Evolutionary conservation across 257 asterid species (phyloP), one percentile per base, ranked within the genome.

Genomic region (Solanum virginianum): DNA sequence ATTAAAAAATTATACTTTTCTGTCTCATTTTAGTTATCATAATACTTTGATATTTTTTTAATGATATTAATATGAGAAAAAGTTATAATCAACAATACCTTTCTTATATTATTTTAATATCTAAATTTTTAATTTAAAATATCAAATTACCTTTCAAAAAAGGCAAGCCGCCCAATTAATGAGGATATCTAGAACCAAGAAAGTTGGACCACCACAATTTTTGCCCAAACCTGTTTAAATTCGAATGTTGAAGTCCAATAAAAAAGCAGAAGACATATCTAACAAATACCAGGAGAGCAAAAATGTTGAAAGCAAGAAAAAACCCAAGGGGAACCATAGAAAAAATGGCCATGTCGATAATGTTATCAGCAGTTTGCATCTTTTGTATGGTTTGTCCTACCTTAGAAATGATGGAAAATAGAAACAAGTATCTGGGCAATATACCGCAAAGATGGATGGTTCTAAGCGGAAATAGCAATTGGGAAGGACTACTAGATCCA

Each of bases 401-500:
- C 16, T 18, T 79, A 53, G 62, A 11, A 16, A 22, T 26, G 63
- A 41, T 63, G 24, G 10, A 49, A 20, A 66, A 24, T 36, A 4
- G 5, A 65, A 26, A 16, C 6, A 85, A 75, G 26, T 82, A 81
- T 85, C 74, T 70, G 66, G 85, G 82, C 59, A 17, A 72, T 63
- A 86, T 91, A 86, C 49, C 94, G 81, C 12, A 66, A 53, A 90
- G 89, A 85, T 93, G 97, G 97, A 89, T 77, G 45, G 6, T 57
- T 49, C 93, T 92, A 1, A 89, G 92, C 54, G 97, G 96, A 32
- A 71, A 83, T 69, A 86, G 85, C 12, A 85, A 88, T 49, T 93
- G 97, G 97, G 80, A 84, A 17, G 55, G 85, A 80, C 89, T 92
- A 72, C 63, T 92, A 70, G 83, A 86, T 41, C 97, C 97, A 20